phyloP scores from a whole-genome alignment of 306 rosid genomes.

The Gleditsia sinensis region DNA sequence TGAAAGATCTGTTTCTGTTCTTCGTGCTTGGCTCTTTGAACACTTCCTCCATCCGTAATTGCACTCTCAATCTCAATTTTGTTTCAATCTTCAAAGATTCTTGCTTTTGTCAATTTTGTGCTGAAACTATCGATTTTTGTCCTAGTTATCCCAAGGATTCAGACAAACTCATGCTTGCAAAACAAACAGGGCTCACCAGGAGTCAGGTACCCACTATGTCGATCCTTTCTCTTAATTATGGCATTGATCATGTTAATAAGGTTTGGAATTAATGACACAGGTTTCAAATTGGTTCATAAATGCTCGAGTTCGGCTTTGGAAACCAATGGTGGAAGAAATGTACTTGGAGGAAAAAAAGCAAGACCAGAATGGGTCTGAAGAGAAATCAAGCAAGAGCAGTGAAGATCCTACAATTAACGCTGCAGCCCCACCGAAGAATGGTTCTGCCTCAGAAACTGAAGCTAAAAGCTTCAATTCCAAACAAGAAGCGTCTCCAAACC shows the following conservation, averaged over 20 bases:
- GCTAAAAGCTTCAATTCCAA: constrained; percentile 55
- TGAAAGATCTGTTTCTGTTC: constrained; percentile 92
- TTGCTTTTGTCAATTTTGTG: neutral
- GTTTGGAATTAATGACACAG: constrained; percentile 42
- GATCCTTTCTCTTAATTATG: neutral
- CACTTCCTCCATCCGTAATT: constrained; percentile 99
- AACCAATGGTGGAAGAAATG: constrained; percentile 99
- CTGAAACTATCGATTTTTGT: constrained; percentile 24
- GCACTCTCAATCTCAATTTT: neutral
- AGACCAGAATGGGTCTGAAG: constrained; percentile 61
- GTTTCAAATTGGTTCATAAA: constrained; percentile 99
- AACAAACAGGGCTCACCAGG: constrained; percentile 95
- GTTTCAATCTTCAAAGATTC: neutral
- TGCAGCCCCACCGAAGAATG: constrained; percentile 43
- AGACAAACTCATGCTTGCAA: constrained; percentile 93
- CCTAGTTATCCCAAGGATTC: constrained; percentile 95
- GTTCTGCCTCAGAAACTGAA: constrained; percentile 44
- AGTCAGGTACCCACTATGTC: too few species aligned
- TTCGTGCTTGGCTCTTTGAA: constrained; percentile 99
- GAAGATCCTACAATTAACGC: constrained; percentile 58
- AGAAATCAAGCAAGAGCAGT: constrained; percentile 59
- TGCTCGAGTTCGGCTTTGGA: constrained; percentile 96
- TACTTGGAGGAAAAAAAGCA: constrained; percentile 86
- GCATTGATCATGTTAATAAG: neutral
- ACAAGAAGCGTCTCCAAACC: constrained; percentile 46